These are phyloP conservation scores for Cyclotella sp. DNA, from an alignment of 108 stramenopile genomes.

Conservation along the genomic window DNA sequence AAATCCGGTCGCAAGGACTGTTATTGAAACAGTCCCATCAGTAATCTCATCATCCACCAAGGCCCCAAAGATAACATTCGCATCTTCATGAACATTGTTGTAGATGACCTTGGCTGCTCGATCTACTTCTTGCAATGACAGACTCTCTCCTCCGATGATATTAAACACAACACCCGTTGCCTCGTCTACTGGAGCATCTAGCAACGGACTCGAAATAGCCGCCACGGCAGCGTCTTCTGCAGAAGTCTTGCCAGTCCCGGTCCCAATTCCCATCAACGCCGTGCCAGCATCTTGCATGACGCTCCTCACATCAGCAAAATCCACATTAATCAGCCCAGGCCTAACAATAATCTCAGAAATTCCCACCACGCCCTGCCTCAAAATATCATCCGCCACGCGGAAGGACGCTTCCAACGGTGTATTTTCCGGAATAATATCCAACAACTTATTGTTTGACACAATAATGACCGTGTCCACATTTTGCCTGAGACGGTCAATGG, in stretches of 20 bases:
- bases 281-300: conserved; percentile 94
- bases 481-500: conserved; percentile 72
- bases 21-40: conserved; percentile 87
- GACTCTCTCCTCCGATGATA: conserved; percentile 85
- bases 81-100: conserved; percentile 91
- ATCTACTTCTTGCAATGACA: conserved; percentile 93
- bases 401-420: conserved; percentile 90
- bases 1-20: conserved; percentile 92
- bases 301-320: conserved; percentile 93
- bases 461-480: conserved; percentile 94
- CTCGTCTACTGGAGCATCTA: conserved; percentile 89
- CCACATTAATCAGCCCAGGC: conserved; percentile 93
- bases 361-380: conserved; percentile 92
- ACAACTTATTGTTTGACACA: conserved; percentile 92
- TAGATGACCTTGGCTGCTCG: conserved; percentile 91
- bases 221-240: conserved; percentile 92
- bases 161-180: conserved; percentile 94
- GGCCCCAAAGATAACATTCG: conserved; percentile 96
- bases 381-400: conserved; percentile 91
- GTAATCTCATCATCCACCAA: conserved; percentile 90
- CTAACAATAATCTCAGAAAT: conserved; percentile 93
- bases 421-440: conserved; percentile 93
- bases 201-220: conserved; percentile 87
- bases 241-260: conserved; percentile 80
- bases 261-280: conserved; percentile 93